These are phyloP conservation scores for Colletotrichum tamarilloi DNA, from an alignment of 2,329 filamentous ascomycete genomes.

Conservation along the genomic window DNA sequence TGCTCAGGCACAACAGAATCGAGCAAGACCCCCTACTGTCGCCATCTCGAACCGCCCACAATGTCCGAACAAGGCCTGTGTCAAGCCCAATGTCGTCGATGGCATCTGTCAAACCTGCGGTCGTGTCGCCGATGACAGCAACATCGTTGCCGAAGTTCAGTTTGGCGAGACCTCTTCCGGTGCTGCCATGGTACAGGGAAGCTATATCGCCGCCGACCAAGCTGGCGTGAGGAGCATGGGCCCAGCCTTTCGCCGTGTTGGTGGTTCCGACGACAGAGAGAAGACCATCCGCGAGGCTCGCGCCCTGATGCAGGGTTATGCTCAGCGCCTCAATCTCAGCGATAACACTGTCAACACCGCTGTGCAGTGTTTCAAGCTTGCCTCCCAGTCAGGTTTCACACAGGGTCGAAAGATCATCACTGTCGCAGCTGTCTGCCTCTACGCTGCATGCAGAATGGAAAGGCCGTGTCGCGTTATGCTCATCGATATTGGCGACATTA, in stretches of 20 bases:
- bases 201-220: slow-evolving; percentile 86
- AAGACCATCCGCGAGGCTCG: slow-evolving; percentile 69
- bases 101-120: slow-evolving; percentile 86
- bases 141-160: slow-evolving; percentile 91
- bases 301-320: slow-evolving; percentile 71
- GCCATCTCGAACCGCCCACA: slow-evolving; percentile 51
- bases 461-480: slow-evolving; percentile 88
- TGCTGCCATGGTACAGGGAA: slow-evolving; percentile 90
- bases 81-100: slow-evolving; percentile 70
- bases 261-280: slow-evolving; percentile 68
- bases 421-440: slow-evolving; percentile 91
- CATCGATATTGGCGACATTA: slow-evolving; percentile 92
- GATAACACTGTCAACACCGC: slow-evolving; percentile 71
- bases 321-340: slow-evolving; percentile 67
- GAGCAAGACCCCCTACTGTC: slow-evolving; percentile 44
- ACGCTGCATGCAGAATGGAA: slow-evolving; percentile 85
- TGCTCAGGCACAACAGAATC: slow-evolving; percentile 26
- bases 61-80: slow-evolving; percentile 70
- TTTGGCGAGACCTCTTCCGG: slow-evolving; percentile 91
- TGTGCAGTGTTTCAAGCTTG: slow-evolving; percentile 80
- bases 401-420: slow-evolving; percentile 87
- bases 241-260: slow-evolving; percentile 70
- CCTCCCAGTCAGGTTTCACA: slow-evolving; percentile 80
- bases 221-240: slow-evolving; percentile 78
- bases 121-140: slow-evolving; percentile 83